Evolutionary conservation across 306 rosid genomes (phyloP).

Genomic region (Glycyrrhiza uralensis): DNA sequence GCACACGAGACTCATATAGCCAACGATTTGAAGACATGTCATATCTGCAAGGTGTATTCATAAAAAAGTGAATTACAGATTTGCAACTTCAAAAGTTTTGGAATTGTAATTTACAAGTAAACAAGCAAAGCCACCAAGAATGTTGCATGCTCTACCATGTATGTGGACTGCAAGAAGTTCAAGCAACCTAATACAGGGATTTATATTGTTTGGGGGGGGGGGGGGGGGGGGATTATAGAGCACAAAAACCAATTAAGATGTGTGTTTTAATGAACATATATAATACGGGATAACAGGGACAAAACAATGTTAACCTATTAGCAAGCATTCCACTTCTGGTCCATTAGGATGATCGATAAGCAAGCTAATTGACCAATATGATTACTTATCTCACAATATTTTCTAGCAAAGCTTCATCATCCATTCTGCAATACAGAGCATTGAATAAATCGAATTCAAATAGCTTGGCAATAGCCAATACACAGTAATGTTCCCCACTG

Average conservation of each 20-base stretch:
- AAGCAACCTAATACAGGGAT: not conserved
- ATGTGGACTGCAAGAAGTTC: conserved; percentile 1
- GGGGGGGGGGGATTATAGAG: too few relatives aligned
- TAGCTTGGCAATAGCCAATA: not conserved
- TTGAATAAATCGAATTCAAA: conserved; percentile 11
- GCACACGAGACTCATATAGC: conserved; percentile 63
- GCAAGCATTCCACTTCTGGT: not conserved
- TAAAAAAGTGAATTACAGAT: conserved; percentile 14
- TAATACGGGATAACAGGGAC: not conserved
- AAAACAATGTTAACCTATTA: not conserved
- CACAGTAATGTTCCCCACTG: not conserved
- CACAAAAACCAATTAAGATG: not conserved
- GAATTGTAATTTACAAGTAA: conserved; percentile 1
- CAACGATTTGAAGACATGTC: conserved; percentile 67
- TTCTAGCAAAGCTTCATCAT: conserved; percentile 12
- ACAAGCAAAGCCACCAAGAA: conserved; percentile 6
- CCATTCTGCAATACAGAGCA: not conserved
- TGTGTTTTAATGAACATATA: not conserved
- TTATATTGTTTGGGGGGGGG: too few relatives aligned
- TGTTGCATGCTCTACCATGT: not conserved
- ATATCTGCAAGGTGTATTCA: conserved; percentile 50
- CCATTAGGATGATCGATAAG: conserved; percentile 2
- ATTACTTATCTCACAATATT: not conserved
- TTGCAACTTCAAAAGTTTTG: not conserved
- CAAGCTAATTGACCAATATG: not conserved